These are phyloP conservation scores for Grammothele lineata DNA, from an alignment of 768 basidiomycete genomes.

Conservation along the genomic window DNA sequence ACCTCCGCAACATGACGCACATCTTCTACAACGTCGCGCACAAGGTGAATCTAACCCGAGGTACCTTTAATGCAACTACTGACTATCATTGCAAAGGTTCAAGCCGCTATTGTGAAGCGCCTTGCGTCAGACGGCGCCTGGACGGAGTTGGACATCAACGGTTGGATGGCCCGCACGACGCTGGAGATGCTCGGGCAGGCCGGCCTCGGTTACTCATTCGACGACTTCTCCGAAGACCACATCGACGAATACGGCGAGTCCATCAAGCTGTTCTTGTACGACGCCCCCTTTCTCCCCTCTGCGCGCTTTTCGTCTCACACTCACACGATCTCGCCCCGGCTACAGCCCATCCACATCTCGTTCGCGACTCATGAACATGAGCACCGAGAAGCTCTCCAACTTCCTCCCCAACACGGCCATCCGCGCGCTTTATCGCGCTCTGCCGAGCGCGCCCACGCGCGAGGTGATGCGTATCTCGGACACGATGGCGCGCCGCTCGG, in stretches of 20 bases:
- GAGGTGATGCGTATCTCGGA: constrained; percentile 31
- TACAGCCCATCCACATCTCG: neutral
- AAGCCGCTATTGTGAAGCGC: no score
- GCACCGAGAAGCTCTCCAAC: no score
- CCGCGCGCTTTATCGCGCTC: constrained; percentile 26
- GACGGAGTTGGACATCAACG: constrained; percentile 4
- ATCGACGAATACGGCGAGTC: constrained; percentile 7
- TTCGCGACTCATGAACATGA: no score
- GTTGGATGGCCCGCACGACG: constrained; percentile 12
- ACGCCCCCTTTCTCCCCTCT: neutral
- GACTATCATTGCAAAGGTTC: neutral
- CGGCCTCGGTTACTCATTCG: constrained; percentile 13
- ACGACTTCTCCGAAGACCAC: constrained; percentile 7
- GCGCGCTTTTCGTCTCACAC: neutral
- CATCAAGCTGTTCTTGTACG: constrained; percentile 10
- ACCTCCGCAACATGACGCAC: constrained; percentile 9
- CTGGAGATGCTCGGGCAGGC: constrained; percentile 15
- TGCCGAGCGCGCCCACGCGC: constrained; percentile 31
- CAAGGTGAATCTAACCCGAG: neutral
- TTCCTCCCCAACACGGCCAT: constrained; percentile 20
- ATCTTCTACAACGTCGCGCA: constrained; percentile 2
- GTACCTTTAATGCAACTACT: neutral
- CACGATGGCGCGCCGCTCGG: constrained; percentile 32
- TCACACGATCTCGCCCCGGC: neutral
- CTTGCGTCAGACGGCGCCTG: no score